Percentiles rank a stretch among this genome's conserved stretches.
Evolutionary conservation across 169 alveolate genomes (phyloP).

Genomic region (Babesia bovis): DNA sequence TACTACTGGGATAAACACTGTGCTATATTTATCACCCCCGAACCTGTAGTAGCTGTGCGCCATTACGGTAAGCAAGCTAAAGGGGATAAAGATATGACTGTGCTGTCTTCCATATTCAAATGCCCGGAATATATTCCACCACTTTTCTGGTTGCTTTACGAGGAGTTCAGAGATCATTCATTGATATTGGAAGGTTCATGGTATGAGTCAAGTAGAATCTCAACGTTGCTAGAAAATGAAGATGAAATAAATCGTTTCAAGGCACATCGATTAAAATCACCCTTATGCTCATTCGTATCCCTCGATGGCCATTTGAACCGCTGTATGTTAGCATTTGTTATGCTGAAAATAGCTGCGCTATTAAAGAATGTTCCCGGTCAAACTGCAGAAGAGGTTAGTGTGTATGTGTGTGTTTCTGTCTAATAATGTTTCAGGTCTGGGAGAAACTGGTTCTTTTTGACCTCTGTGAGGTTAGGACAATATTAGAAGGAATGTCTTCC

Average conservation of each 20-base stretch:
- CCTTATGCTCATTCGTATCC: slow-evolving; percentile 22
- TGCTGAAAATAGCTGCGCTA: slow-evolving; percentile 29
- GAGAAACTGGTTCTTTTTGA: slow-evolving; percentile 60
- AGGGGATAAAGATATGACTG: neutral
- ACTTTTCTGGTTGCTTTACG: slow-evolving; percentile 35
- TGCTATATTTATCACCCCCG: neutral
- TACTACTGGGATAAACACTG: slow-evolving; percentile 49
- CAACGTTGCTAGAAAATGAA: neutral
- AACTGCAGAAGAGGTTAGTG: slow-evolving; percentile 54
- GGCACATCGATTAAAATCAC: slow-evolving; percentile 5
- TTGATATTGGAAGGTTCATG: neutral
- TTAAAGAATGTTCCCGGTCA: slow-evolving; percentile 51
- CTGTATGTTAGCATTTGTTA: slow-evolving; percentile 35
- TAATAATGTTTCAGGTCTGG: slow-evolving; percentile 47
- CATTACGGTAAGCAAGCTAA: neutral
- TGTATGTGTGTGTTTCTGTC: neutral
- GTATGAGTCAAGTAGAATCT: neutral
- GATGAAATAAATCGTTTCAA: neutral
- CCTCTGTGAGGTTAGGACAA: slow-evolving; percentile 50
- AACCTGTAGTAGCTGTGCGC: slow-evolving; percentile 20
- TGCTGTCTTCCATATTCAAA: neutral
- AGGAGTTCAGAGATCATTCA: neutral
- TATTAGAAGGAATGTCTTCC: slow-evolving; percentile 28
- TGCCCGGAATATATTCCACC: slow-evolving; percentile 49
- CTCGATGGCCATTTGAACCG: slow-evolving; percentile 48